Conservation (phyloP, 805 yeast genomes). For the Myxozyma kluyveri region DNA sequence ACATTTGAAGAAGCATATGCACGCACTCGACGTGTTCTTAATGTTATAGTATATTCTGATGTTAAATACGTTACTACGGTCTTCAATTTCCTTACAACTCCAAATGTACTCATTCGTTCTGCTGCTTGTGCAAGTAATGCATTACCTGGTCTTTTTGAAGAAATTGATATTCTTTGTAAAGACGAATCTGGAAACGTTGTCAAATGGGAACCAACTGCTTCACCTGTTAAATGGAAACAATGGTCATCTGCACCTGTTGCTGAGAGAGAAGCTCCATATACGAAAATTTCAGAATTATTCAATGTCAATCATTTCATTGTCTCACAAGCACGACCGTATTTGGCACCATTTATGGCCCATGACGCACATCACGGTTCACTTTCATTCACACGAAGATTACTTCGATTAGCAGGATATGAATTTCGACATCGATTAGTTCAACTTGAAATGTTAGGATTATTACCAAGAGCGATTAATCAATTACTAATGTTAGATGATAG, state of each 20-base stretch:
- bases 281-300: conserved; percentile 84
- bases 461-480: conserved; percentile 67
- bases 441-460: conserved; percentile 71
- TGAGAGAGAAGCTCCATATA: conserved; percentile 63
- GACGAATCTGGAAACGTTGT: conserved; percentile 50
- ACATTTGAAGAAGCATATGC: conserved; percentile 93
- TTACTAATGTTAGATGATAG: conserved; percentile 88
- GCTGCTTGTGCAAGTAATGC: conserved; percentile 77
- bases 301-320: conserved; percentile 92
- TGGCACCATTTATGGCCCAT: conserved; percentile 83
- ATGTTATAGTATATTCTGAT: conserved; percentile 81
- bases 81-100: conserved; percentile 86
- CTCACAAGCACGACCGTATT: conserved; percentile 87
- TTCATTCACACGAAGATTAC: conserved; percentile 41
- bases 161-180: conserved; percentile 58
- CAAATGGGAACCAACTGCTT: conserved; percentile 32
- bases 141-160: conserved; percentile 59
- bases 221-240: conserved; percentile 19
- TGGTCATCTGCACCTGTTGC: conserved; percentile 36
- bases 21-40: conserved; percentile 72
- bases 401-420: conserved; percentile 68
- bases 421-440: conserved; percentile 80
- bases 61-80: conserved; percentile 51
- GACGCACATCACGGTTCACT: conserved; percentile 68
- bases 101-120: conserved; percentile 84